phyloP scores from a whole-genome alignment of 2,329 filamentous ascomycete species.

The Aspergillus spinulosporus region DNA sequence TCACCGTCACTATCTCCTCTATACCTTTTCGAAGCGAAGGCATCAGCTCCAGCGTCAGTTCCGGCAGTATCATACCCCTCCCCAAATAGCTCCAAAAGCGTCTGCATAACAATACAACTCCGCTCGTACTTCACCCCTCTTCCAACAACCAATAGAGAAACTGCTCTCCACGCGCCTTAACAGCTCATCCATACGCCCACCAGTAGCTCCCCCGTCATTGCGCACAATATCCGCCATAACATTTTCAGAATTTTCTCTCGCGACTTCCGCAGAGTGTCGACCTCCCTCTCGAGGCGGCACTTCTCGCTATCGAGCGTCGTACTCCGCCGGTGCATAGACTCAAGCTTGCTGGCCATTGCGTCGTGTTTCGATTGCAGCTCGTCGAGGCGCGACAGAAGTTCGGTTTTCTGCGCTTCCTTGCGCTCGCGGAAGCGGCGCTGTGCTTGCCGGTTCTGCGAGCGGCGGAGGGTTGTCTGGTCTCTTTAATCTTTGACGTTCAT shows the following conservation, averaged over 20 bases:
- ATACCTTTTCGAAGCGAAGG: neutral
- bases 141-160: slow-evolving; percentile 1
- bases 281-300: neutral
- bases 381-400: neutral
- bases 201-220: neutral
- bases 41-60: neutral
- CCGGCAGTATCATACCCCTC: neutral
- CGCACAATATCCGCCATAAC: slow-evolving; percentile 5
- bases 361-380: slow-evolving; percentile 1
- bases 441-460: slow-evolving; percentile 4
- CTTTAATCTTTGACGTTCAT: neutral
- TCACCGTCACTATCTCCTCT: neutral
- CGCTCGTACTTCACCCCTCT: slow-evolving; percentile 1
- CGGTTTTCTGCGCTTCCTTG: slow-evolving; percentile 3
- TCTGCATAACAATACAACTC: slow-evolving; percentile 3
- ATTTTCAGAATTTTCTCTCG: neutral
- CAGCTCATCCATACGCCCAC: neutral
- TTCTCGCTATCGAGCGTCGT: neutral
- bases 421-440: slow-evolving; percentile 9
- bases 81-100: slow-evolving; percentile 2
- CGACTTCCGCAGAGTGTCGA: slow-evolving; percentile 1
- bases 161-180: neutral
- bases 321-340: neutral
- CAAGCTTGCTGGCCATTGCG: neutral
- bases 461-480: neutral